phyloP scores from a whole-genome alignment of 2,329 filamentous ascomycete species.

The Amesomyces nigricolor region DNA sequence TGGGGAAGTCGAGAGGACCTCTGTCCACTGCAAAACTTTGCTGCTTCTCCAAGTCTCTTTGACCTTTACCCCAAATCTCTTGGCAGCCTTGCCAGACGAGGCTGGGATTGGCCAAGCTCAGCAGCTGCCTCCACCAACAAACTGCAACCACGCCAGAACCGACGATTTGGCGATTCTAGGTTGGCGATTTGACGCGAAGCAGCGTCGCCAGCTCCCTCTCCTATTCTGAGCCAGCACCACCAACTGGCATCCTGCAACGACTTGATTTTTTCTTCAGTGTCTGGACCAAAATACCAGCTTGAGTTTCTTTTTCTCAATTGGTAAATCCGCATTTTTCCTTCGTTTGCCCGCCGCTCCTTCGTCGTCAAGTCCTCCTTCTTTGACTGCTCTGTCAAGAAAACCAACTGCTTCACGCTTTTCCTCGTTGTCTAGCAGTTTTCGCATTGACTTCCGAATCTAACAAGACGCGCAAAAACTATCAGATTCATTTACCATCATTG shows the following conservation, averaged over 20 bases:
- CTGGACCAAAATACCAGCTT: not conserved
- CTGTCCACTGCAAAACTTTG: not conserved
- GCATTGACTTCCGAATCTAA: slow-evolving; percentile 1
- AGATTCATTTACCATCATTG: not conserved
- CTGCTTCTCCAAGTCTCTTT: not conserved
- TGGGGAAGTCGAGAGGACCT: not conserved
- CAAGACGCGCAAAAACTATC: not conserved
- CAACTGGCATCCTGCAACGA: slow-evolving; percentile 12
- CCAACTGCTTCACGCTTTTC: not conserved
- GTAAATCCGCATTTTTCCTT: slow-evolving; percentile 9
- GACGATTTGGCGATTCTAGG: slow-evolving; percentile 3
- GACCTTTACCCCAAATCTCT: slow-evolving; percentile 6
- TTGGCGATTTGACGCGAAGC: slow-evolving; percentile 22
- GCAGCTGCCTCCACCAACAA: slow-evolving; percentile 5
- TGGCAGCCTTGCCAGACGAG: slow-evolving; percentile 20
- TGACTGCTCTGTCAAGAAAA: not conserved
- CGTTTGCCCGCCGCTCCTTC: not conserved
- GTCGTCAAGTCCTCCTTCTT: not conserved
- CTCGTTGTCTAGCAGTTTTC: not conserved
- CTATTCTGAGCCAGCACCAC: slow-evolving; percentile 12
- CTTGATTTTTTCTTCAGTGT: not conserved
- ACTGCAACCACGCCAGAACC: slow-evolving; percentile 13
- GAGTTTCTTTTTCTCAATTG: not conserved
- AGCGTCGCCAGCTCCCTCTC: not conserved
- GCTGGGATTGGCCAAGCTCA: slow-evolving; percentile 19